A percentile compares a stretch with the other conserved stretches of the same genome.
phyloP scores from a whole-genome alignment of 495 filamentous ascomycete species.

The Hamigera avellanea region DNA sequence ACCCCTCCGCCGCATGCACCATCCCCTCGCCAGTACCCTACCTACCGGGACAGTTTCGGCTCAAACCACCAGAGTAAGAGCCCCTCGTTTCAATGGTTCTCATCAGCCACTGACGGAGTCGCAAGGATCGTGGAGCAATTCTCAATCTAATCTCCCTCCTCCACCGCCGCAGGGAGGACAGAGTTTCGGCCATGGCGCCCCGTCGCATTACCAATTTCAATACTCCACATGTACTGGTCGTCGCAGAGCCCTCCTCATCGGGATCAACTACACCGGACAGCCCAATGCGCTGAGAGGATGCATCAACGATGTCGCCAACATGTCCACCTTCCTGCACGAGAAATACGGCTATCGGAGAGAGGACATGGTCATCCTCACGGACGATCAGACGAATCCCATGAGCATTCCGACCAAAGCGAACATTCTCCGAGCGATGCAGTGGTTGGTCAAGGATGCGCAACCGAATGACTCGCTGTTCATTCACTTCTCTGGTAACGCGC shows the following conservation, averaged over 20 bases:
- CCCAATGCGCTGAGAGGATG: slow-evolving; percentile 80
- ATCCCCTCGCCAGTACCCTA: slow-evolving; percentile 4
- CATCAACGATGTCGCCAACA: slow-evolving; percentile 97
- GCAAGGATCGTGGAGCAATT: slow-evolving; percentile 3
- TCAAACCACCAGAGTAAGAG: not conserved
- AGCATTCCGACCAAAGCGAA: slow-evolving; percentile 90
- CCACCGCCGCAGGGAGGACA: slow-evolving; percentile 29
- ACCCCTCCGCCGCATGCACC: slow-evolving; percentile 10
- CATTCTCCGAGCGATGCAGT: slow-evolving; percentile 94
- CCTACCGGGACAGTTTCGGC: not conserved
- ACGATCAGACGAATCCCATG: slow-evolving; percentile 92
- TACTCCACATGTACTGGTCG: slow-evolving; percentile 87
- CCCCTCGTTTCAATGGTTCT: not conserved
- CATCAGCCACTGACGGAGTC: not conserved
- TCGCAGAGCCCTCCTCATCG: slow-evolving; percentile 84
- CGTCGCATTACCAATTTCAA: slow-evolving; percentile 68
- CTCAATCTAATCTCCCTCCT: slow-evolving; percentile 18
- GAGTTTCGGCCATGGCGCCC: slow-evolving; percentile 67
- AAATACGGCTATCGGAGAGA: slow-evolving; percentile 83
- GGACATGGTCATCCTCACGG: slow-evolving; percentile 97
- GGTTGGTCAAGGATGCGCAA: slow-evolving; percentile 91
- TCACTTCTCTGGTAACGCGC: slow-evolving; percentile 85
- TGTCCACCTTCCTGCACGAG: slow-evolving; percentile 80
- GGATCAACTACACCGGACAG: slow-evolving; percentile 95
- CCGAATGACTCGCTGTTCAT: slow-evolving; percentile 95